phyloP scores from a whole-genome alignment of 495 filamentous ascomycete species.

The Penicillium ochrochloron region DNA sequence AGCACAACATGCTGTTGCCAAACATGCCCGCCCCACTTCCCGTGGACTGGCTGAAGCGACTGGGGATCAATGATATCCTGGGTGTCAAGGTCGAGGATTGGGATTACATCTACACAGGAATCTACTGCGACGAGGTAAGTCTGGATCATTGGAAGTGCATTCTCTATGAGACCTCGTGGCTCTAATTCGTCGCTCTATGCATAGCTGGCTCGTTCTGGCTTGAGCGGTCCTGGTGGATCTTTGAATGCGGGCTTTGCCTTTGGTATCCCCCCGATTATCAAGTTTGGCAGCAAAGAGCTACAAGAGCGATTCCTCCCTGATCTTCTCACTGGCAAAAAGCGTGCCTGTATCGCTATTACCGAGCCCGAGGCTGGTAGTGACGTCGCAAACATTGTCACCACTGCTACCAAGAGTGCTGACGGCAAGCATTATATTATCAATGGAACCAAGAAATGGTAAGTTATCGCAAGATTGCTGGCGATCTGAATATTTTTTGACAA shows the following conservation, averaged over 20 bases:
- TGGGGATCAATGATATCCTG: slow-evolving; percentile 67
- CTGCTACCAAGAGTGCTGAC: slow-evolving; percentile 63
- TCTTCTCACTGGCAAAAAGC: slow-evolving; percentile 65
- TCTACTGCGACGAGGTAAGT: slow-evolving; percentile 67
- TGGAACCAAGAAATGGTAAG: slow-evolving; percentile 77
- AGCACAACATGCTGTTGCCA: slow-evolving; percentile 66
- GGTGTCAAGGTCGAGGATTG: slow-evolving; percentile 77
- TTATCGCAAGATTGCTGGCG: background rate
- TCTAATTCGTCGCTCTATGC: background rate
- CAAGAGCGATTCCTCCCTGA: slow-evolving; percentile 69
- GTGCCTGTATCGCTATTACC: slow-evolving; percentile 77
- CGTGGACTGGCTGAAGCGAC: slow-evolving; percentile 64
- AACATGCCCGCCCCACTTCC: slow-evolving; percentile 70
- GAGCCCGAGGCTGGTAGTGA: slow-evolving; percentile 75
- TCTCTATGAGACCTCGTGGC: background rate
- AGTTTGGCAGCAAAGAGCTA: slow-evolving; percentile 63
- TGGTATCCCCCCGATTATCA: slow-evolving; percentile 70
- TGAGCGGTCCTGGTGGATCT: slow-evolving; percentile 61
- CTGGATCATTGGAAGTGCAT: background rate
- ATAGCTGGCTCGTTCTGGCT: slow-evolving; percentile 65
- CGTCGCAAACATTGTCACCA: slow-evolving; percentile 71
- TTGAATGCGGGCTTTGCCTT: slow-evolving; percentile 73
- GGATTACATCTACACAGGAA: slow-evolving; percentile 72
- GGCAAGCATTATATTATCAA: slow-evolving; percentile 73
- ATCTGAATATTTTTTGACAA: slow-evolving; percentile 3